Conservation (phyloP, 345 rosid genomes). For the Syzygium aromaticum region DNA sequence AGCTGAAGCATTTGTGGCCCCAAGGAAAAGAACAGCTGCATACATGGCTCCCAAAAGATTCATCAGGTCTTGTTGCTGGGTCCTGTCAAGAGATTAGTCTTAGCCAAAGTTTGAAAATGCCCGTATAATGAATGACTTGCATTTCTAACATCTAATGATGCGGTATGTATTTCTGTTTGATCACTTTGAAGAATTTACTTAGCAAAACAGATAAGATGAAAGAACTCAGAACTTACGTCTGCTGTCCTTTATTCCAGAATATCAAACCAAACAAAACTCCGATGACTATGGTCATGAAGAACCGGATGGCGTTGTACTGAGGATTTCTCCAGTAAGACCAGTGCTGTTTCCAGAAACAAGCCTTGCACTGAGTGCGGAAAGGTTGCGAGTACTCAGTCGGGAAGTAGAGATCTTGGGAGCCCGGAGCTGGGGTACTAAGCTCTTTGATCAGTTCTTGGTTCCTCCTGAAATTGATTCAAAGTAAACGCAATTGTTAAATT, state of each 20-base stretch:
- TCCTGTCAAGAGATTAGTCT: slow-evolving; percentile 13
- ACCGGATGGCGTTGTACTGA: slow-evolving; percentile 55
- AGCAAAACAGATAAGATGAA: neutral
- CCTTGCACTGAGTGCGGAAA: slow-evolving; percentile 29
- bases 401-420: neutral
- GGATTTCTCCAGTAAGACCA: slow-evolving; percentile 71
- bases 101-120: neutral
- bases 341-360: slow-evolving; percentile 68
- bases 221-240: slow-evolving; percentile 1
- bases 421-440: neutral
- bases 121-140: neutral
- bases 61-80: slow-evolving; percentile 37
- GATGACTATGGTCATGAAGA: neutral
- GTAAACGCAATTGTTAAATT: neutral
- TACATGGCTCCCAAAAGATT: slow-evolving; percentile 69
- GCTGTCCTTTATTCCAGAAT: neutral
- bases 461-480: neutral
- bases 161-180: neutral
- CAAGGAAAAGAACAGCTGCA: slow-evolving; percentile 49
- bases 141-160: neutral
- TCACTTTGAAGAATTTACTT: neutral
- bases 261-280: neutral
- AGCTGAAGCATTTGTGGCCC: slow-evolving; percentile 38
- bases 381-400: neutral
- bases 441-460: neutral